Base-by-base conservation (phyloP, 805 yeast species). In the Kluyveromyces dobzhanskii region DNA sequence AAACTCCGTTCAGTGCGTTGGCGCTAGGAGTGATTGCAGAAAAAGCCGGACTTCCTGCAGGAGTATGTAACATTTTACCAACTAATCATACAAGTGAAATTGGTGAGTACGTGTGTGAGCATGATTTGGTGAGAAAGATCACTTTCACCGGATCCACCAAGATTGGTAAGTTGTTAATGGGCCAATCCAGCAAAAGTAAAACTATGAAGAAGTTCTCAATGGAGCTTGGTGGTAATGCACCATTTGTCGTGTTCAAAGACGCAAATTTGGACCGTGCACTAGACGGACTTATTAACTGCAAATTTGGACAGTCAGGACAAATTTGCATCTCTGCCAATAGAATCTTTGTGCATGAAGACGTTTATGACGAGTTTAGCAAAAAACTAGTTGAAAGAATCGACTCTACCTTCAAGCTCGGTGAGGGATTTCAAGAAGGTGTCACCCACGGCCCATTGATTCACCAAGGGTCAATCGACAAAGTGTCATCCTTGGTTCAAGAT, bases 161-260 rank as follows among this genome's bases (percentile, higher is more conserved):
- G 7, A 80, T 82, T 7, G 92, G 92, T 26, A 78, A 76, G 56
- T 53, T 78, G 23, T 67, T 82, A 40, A 76, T 78, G 79, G 55
- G 61, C 36, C 85, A 79, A 55, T 69, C 80, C 5, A 54, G 76
- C 42, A 17, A 32, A 17, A 29, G 26, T 11, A 27, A 67, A 4
- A 66, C 75, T 13, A 65, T 83, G 50, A 82, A 83, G 66, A 83
- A 81, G 56, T 62, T 79, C 37, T 75, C 85, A 3, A 66, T 83
- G 54, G 90, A 82, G 60, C 69, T 82, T 31, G 90, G 92, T 26
- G 92, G 92, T 23, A 83, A 83, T 58, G 86, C 90, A 13, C 88
- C 92, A 3, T 75, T 81, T 48, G 71, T 82, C 40, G 78, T 82
- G 3, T 82, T 82, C 57, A 78, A 78, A 39, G 88, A 81, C 53